Conservation (phyloP, 2,329 filamentous ascomycete genomes). For the Trichophaea hybrida region DNA sequence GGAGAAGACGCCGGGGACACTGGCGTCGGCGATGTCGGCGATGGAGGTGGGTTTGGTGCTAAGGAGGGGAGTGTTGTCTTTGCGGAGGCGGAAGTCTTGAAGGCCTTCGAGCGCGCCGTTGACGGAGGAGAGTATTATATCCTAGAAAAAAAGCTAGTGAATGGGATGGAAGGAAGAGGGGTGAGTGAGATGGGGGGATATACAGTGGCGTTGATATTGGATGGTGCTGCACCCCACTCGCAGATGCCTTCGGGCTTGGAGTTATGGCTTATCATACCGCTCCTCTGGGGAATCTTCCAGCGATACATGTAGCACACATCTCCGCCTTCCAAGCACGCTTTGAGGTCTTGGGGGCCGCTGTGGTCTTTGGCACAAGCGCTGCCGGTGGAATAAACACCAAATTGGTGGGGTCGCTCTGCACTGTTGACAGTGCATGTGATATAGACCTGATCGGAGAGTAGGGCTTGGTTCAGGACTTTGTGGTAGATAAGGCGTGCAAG, state of each 20-base stretch:
- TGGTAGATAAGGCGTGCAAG: neutral
- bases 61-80: neutral
- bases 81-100: neutral
- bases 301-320: constrained; percentile 19
- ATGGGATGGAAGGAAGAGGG: no score
- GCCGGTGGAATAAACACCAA: neutral
- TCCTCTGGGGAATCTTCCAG: constrained; percentile 10
- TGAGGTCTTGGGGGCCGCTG: constrained; percentile 3
- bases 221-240: neutral
- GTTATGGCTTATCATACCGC: constrained; percentile 1
- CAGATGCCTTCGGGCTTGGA: constrained; percentile 15
- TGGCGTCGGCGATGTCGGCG: neutral
- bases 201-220: no score
- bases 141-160: neutral
- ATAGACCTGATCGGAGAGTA: constrained; percentile 15
- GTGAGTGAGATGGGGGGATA: neutral
- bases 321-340: constrained; percentile 1
- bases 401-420: neutral
- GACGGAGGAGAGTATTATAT: neutral
- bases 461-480: constrained; percentile 12
- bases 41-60: neutral
- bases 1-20: constrained; percentile 14
- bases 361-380: neutral
- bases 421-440: constrained; percentile 18
- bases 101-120: neutral